phyloP scores from a whole-genome alignment of 2,329 filamentous ascomycete genomes.

The Cadophora gregata region DNA sequence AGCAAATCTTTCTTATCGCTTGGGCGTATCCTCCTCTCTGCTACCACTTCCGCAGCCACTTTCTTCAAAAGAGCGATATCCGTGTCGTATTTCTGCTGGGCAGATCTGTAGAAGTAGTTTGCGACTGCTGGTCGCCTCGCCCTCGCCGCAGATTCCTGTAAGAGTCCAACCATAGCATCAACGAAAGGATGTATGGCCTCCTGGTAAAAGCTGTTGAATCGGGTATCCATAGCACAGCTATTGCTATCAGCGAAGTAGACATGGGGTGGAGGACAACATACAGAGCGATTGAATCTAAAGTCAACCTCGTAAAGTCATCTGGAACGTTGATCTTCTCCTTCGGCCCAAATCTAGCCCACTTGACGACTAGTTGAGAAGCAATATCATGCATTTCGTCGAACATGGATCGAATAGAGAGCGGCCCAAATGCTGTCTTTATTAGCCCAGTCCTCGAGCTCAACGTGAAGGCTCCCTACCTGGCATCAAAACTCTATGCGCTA shows the following conservation, averaged over 20 bases:
- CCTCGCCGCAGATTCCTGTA: slow-evolving; percentile 61
- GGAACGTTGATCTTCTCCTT: slow-evolving; percentile 61
- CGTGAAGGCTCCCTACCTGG: slow-evolving; percentile 46
- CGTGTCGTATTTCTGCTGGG: slow-evolving; percentile 53
- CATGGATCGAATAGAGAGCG: slow-evolving; percentile 70
- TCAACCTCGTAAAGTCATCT: slow-evolving; percentile 73
- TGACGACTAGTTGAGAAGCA: slow-evolving; percentile 67
- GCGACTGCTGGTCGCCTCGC: slow-evolving; percentile 53
- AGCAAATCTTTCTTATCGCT: slow-evolving; percentile 69
- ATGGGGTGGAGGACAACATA: slow-evolving; percentile 42
- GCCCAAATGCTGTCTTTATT: slow-evolving; percentile 63
- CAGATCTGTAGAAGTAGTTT: slow-evolving; percentile 53
- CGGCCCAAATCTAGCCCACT: slow-evolving; percentile 69
- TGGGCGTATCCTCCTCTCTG: slow-evolving; percentile 60
- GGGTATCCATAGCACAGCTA: slow-evolving; percentile 52
- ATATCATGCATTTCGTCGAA: slow-evolving; percentile 74
- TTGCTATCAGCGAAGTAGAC: background rate
- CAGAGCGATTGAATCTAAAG: slow-evolving; percentile 74
- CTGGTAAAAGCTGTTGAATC: slow-evolving; percentile 78
- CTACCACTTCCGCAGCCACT: slow-evolving; percentile 63
- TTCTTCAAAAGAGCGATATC: slow-evolving; percentile 62
- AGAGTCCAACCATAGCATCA: slow-evolving; percentile 67
- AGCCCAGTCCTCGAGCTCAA: background rate
- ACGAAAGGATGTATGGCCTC: slow-evolving; percentile 74
- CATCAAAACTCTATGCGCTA: slow-evolving; percentile 69